Evolutionary conservation across 352 stramenopile species (phyloP), one percentile per base, ranked within the genome.

Genomic region (Blastocystis sp.): DNA sequence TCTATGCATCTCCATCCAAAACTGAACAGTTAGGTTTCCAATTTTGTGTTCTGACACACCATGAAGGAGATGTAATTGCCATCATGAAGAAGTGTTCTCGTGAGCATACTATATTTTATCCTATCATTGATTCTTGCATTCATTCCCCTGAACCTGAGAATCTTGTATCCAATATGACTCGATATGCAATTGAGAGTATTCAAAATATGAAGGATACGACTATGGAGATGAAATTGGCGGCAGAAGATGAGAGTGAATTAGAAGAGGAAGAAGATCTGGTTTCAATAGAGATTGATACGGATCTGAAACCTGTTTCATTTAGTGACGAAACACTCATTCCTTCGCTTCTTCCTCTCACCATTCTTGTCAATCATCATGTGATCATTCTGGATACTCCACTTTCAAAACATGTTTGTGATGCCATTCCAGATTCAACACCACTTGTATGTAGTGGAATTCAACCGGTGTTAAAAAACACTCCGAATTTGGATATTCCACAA

Each of bases 141-240:
- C 2, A 19, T 0, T 63, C 21, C 12, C 14, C 29, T 0, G 19
- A 14, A 56, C 7, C 51, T 0, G 12, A 27, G 6, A 12, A 66
- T 16, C 29, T 66, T 16, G 46, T 43, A 37, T 5, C 12, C 32
- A 83, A 83, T 37, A 46, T 83, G 71, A 83, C 71, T 35, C 71
- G 24, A 12, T 19, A 19, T 27, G n/a, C 46, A 21, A 24, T 32
- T 19, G 21, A 66, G 9, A 27, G 0, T 6, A 35, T 65, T 52
- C 19, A 16, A 29, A 32, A 7, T 16, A 24, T 39, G 14, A 6
- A 67, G 5, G 46, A 57, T 11, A 27, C 32, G 24, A 37, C 27
- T n/a, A n/a, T 83, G 51, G 21, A 54, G n/a, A 56, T n/a, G 11
- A n/a, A 67, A 56, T 24, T 49, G 27, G 65, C 65, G 0, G n/a